Percentiles rank a stretch among this genome's conserved stretches.
Evolutionary conservation across 768 basidiomycete genomes (phyloP).

Genomic region (Steccherinum ochraceum): DNA sequence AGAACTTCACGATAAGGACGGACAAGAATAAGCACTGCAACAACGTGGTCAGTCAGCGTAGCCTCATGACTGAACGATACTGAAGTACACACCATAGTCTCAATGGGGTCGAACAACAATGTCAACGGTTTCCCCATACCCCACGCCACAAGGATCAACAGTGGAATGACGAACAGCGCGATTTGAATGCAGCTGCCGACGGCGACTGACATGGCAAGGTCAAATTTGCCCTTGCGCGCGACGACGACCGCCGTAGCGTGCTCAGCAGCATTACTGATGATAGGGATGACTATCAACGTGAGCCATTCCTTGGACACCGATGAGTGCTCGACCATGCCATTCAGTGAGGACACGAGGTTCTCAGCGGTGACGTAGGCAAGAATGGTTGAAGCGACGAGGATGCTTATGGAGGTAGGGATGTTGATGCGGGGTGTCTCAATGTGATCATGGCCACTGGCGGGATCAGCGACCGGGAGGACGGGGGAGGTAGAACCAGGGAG

Average conservation of each 20-base stretch:
- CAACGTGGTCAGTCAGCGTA: too few relatives aligned
- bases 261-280: constrained; percentile 12
- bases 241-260: constrained; percentile 11
- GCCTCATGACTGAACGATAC: background rate
- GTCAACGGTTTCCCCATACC: constrained; percentile 10
- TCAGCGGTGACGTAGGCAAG: constrained; percentile 38
- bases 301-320: constrained; percentile 38
- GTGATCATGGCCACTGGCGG: constrained; percentile 2
- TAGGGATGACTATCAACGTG: constrained; percentile 36
- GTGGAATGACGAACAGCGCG: constrained; percentile 12
- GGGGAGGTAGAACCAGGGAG: background rate
- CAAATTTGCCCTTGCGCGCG: constrained; percentile 10
- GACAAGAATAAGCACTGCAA: constrained; percentile 11
- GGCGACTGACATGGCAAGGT: constrained; percentile 9
- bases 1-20: constrained; percentile 10
- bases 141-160: constrained; percentile 10
- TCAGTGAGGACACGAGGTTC: constrained; percentile 33
- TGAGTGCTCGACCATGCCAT: constrained; percentile 33
- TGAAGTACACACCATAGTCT: constrained; percentile 11
- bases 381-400: constrained; percentile 28
- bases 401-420: constrained; percentile 25
- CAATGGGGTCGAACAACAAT: constrained; percentile 10
- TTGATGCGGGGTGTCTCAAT: constrained; percentile 30
- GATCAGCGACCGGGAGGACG: background rate
- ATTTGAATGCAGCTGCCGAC: constrained; percentile 12